A percentile compares a stretch with the other conserved stretches of the same genome.
Conservation (phyloP, 345 rosid species). For the Populus pruinosa region DNA sequence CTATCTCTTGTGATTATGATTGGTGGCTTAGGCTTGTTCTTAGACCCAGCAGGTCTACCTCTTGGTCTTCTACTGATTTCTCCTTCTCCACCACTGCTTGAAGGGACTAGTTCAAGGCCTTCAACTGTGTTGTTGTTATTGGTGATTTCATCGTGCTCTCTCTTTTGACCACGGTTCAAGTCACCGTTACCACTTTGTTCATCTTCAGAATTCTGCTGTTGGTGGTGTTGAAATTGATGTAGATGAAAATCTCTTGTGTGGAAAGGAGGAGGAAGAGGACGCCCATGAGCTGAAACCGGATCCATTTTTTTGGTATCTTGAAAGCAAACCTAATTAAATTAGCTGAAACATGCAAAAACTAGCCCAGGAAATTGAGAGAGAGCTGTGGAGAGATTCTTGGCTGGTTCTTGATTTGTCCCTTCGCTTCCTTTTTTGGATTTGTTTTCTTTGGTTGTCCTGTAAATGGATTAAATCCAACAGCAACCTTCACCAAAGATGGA, state of each 20-base stretch:
- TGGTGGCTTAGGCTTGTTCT: conserved; percentile 89
- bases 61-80: conserved; percentile 65
- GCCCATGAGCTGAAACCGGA: conserved; percentile 65
- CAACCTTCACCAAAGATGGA: conserved; percentile 9
- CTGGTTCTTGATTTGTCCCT: not conserved
- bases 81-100: conserved; percentile 39
- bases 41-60: conserved; percentile 87
- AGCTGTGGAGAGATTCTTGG: conserved; percentile 1
- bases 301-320: conserved; percentile 40
- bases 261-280: conserved; percentile 85
- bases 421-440: not conserved
- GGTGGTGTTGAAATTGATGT: conserved; percentile 57
- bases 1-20: conserved; percentile 91
- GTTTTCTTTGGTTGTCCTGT: conserved; percentile 7
- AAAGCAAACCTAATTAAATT: not conserved
- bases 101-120: conserved; percentile 38
- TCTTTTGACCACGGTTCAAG: conserved; percentile 52
- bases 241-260: conserved; percentile 77
- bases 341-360: conserved; percentile 10
- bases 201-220: conserved; percentile 47
- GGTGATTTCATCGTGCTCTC: conserved; percentile 55
- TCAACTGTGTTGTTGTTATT: conserved; percentile 18
- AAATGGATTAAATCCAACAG: conserved; percentile 10
- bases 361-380: not conserved
- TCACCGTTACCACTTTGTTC: conserved; percentile 34